Evolutionary conservation across 2,329 filamentous ascomycete genomes (phyloP).

Genomic region (Periconia sp.): DNA sequence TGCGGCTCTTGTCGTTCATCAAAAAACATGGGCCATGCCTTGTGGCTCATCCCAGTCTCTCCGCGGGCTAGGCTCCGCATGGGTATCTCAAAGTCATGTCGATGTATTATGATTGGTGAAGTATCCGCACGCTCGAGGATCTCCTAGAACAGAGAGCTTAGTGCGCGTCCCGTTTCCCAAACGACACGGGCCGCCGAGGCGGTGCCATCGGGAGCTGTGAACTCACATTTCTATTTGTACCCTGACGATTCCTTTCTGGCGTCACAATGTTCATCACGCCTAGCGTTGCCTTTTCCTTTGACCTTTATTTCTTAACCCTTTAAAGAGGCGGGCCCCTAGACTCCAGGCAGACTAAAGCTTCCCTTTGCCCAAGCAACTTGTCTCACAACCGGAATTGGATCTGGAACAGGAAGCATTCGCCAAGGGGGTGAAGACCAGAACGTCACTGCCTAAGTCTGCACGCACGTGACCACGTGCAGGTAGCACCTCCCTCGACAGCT

Average conservation of each 20-base stretch:
- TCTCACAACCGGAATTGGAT: background rate
- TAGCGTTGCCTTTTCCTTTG: slow-evolving; percentile 17
- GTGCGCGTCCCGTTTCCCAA: slow-evolving; percentile 28
- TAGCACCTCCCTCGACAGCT: background rate
- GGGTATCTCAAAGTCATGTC: slow-evolving; percentile 19
- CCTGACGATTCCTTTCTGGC: slow-evolving; percentile 24
- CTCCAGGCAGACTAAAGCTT: background rate
- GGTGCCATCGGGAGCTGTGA: slow-evolving; percentile 16
- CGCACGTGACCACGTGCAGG: too few relatives aligned
- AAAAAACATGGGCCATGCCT: slow-evolving; percentile 4
- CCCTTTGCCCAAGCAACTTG: background rate
- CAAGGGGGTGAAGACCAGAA: background rate
- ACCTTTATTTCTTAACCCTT: slow-evolving; percentile 14
- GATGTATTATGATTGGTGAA: slow-evolving; percentile 31
- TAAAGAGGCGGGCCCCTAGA: slow-evolving; percentile 16
- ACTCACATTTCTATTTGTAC: slow-evolving; percentile 32
- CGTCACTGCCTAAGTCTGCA: background rate
- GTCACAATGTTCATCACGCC: slow-evolving; percentile 21
- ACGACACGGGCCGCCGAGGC: slow-evolving; percentile 25
- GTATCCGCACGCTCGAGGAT: slow-evolving; percentile 22
- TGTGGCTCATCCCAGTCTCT: slow-evolving; percentile 12
- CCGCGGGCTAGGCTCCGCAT: slow-evolving; percentile 17
- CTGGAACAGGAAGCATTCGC: background rate
- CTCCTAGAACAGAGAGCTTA: slow-evolving; percentile 24
- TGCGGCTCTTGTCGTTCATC: slow-evolving; percentile 18